Evolutionary conservation across 176 grass and related monocot species (phyloP).

Genomic region (Oryza brachyantha): DNA sequence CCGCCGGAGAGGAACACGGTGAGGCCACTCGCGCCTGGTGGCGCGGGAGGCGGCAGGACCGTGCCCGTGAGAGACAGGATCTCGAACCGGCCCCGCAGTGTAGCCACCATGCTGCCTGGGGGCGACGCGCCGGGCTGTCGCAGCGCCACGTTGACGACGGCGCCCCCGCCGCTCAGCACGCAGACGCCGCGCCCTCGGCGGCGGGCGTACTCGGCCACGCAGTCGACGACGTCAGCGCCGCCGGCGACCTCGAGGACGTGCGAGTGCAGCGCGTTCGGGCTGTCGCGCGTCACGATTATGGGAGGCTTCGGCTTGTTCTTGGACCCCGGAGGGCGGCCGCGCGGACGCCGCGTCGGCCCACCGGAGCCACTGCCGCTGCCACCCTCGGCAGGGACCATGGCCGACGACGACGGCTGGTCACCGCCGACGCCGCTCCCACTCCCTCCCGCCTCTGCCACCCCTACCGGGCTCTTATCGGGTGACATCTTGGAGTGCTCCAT

Average conservation of each 20-base stretch:
- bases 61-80: conserved; percentile 93
- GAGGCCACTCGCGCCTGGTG: conserved; percentile 70
- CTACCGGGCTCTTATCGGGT: conserved; percentile 46
- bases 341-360: conserved; percentile 65
- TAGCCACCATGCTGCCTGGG: conserved; percentile 82
- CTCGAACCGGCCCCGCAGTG: conserved; percentile 82
- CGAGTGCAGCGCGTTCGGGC: conserved; percentile 92
- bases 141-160: conserved; percentile 75
- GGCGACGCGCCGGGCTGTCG: conserved; percentile 83
- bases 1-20: conserved; percentile 82
- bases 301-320: conserved; percentile 97
- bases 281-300: conserved; percentile 92
- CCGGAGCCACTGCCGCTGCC: conserved; percentile 45
- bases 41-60: conserved; percentile 80
- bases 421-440: conserved; percentile 11
- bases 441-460: conserved; percentile 23
- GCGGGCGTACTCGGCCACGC: conserved; percentile 81
- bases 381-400: conserved; percentile 37
- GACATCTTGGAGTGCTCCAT: conserved; percentile 67
- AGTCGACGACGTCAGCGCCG: conserved; percentile 85
- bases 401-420: conserved; percentile 79
- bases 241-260: conserved; percentile 81
- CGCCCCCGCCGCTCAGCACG: conserved; percentile 81
- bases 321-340: conserved; percentile 72
- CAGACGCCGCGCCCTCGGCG: conserved; percentile 82